Percentiles rank a stretch among this genome's conserved stretches.
These are phyloP conservation scores for Cryptosporidium ubiquitum DNA, from an alignment of 169 alveolate species.

Conservation along the genomic window DNA sequence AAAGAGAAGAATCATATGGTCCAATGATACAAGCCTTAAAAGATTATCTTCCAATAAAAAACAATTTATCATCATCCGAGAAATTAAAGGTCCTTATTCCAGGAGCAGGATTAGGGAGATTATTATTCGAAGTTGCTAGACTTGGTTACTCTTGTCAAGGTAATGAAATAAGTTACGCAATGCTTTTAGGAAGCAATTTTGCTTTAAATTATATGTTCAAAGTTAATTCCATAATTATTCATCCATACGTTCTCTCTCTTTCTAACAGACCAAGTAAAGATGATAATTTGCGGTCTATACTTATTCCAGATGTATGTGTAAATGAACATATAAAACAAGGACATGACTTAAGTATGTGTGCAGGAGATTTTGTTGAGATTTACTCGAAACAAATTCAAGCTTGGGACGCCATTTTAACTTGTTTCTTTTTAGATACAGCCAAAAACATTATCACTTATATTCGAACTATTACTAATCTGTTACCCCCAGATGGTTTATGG, in stretches of 20 bases:
- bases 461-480: constrained; percentile 91
- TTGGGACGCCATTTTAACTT: constrained; percentile 95
- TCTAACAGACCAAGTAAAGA: constrained; percentile 85
- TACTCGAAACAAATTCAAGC: constrained; percentile 79
- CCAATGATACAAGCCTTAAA: constrained; percentile 92
- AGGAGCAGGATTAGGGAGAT: constrained; percentile 97
- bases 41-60: constrained; percentile 82
- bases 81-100: constrained; percentile 90
- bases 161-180: constrained; percentile 95
- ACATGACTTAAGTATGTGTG: constrained; percentile 94
- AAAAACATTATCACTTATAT: constrained; percentile 94
- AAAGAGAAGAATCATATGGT: constrained; percentile 92
- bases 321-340: constrained; percentile 79
- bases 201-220: constrained; percentile 83
- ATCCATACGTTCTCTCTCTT: constrained; percentile 86
- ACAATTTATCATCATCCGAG: constrained; percentile 53
- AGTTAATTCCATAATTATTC: constrained; percentile 78
- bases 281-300: constrained; percentile 87
- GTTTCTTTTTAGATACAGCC: constrained; percentile 98
- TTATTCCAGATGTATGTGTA: constrained; percentile 94
- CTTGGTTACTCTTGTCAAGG: constrained; percentile 97
- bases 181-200: constrained; percentile 91
- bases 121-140: constrained; percentile 95
- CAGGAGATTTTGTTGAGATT: constrained; percentile 96
- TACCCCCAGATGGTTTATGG: constrained; percentile 95